Percentiles rank a stretch among this genome's conserved stretches.
phyloP scores from a whole-genome alignment of 2,329 filamentous ascomycete species.

The Sporothrix pseudoabietina region DNA sequence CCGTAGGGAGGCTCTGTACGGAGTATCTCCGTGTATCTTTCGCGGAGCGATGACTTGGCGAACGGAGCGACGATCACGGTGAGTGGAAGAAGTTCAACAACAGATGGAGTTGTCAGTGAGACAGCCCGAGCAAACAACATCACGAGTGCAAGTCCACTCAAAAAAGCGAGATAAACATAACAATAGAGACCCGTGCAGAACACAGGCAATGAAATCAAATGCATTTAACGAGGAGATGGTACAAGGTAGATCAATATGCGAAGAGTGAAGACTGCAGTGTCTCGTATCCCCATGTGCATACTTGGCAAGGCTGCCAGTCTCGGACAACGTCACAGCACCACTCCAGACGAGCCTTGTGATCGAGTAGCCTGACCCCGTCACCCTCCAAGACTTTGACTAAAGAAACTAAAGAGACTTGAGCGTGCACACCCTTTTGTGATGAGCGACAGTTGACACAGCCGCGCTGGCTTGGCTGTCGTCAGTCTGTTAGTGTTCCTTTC shows the following conservation, averaged over 20 bases:
- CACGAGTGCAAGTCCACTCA: not conserved
- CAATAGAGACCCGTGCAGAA: slow-evolving; percentile 16
- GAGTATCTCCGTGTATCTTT: not conserved
- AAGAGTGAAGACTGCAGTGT: not conserved
- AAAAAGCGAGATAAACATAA: slow-evolving; percentile 7
- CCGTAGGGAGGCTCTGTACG: not conserved
- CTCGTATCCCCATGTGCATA: not conserved
- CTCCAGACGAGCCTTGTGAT: slow-evolving; percentile 21
- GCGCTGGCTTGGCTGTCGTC: not conserved
- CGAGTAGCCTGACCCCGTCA: slow-evolving; percentile 12
- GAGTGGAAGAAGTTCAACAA: not conserved
- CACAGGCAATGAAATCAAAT: not conserved
- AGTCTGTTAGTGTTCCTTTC: not conserved
- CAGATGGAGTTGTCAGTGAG: not conserved
- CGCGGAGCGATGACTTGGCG: not conserved
- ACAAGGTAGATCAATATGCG: not conserved
- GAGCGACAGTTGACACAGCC: not conserved
- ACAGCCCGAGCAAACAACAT: not conserved
- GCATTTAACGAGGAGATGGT: not conserved
- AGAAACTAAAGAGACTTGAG: not conserved
- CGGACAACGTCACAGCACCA: not conserved
- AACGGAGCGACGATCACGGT: not conserved
- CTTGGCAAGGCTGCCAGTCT: slow-evolving; percentile 7
- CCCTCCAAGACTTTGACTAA: no score
- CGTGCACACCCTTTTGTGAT: not conserved